Evolutionary conservation across 2,329 filamentous ascomycete species (phyloP), one percentile per base, ranked within the genome.

Genomic region (Rhinocladiella mackenziei): DNA sequence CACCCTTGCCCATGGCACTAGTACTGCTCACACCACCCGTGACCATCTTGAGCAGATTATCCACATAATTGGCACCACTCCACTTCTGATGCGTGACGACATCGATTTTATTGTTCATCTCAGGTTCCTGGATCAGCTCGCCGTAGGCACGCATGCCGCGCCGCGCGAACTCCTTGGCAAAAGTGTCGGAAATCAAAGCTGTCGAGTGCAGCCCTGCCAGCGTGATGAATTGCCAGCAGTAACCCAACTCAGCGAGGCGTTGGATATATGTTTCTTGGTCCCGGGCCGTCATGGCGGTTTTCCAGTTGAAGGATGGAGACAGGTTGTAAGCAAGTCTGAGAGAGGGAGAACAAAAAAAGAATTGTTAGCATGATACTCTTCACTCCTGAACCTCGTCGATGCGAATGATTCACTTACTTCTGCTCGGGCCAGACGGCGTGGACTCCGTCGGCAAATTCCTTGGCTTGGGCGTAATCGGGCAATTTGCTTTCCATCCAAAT

Each of bases 151-250:
- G 82, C 91, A 98, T 98, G 45, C 91, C 91, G 48, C 84, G 73
- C 65, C 80, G 73, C 45, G 84, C 76, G 66, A 86, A 98, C 36
- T 87, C 86, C 63, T 81, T 79, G 48, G 88, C 82, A 70, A 98
- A 98, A 53, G 83, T 81, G 70, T 97, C 81, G 60, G 83, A 84
- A 71, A 95, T 94, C 40, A 98, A 80, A 26, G 91, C 92, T 3
- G 88, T 96, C 51, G 88, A 94, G 75, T 98, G 92, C 63, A 98
- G 77, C 57, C 92, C 92, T 4, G 91, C 92, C 34, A 98, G 80
- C n/a, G 92, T 98, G 74, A 98, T 98, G 76, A 98, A 98, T 70
- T 98, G 92, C 92, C 92, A 98, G 80, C 88, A 94, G 79, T 98
- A 98, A 53, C 92, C 92, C 36, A 98, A 79, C 52, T 73, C 62